A percentile compares a stretch with the other conserved stretches of the same genome.
Conservation (phyloP, 2,329 filamentous ascomycete genomes). For the Cladobotryum protrusum region DNA sequence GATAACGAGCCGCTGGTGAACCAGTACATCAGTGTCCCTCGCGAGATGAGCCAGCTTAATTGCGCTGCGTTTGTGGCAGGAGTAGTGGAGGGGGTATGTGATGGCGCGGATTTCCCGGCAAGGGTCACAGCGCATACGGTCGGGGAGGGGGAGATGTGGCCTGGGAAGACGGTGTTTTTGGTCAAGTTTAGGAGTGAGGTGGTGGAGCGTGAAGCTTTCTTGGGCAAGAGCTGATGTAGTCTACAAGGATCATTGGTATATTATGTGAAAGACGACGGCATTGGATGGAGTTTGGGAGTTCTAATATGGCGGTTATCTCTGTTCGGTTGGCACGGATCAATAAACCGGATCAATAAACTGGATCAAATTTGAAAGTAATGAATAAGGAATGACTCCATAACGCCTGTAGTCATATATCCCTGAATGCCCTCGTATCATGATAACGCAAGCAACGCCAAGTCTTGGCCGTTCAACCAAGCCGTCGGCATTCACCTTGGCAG, state of each 20-base stretch:
- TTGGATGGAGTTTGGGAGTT: constrained; percentile 19
- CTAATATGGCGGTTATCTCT: not conserved
- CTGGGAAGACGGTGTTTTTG: constrained; percentile 90
- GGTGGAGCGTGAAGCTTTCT: constrained; percentile 79
- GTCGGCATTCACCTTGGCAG: constrained; percentile 17
- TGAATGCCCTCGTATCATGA: too few relatives aligned
- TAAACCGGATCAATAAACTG: too few relatives aligned
- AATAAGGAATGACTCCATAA: not conserved
- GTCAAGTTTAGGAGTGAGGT: constrained; percentile 90
- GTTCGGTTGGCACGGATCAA: not conserved
- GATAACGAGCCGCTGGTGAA: constrained; percentile 98
- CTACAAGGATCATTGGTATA: not conserved
- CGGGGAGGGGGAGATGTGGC: constrained; percentile 77
- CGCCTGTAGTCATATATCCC: not conserved
- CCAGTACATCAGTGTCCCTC: constrained; percentile 84
- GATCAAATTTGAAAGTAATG: not conserved
- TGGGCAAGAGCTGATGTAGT: constrained; percentile 49
- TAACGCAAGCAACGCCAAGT: not conserved
- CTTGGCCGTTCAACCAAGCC: not conserved
- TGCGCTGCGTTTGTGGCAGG: constrained; percentile 94
- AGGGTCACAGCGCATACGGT: constrained; percentile 85
- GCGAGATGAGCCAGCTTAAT: constrained; percentile 94
- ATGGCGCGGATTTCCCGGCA: constrained; percentile 83
- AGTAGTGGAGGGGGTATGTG: constrained; percentile 91
- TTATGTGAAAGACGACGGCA: not conserved